phyloP scores from a whole-genome alignment of 495 filamentous ascomycete genomes.

The Thermothielavioides terrestris region DNA sequence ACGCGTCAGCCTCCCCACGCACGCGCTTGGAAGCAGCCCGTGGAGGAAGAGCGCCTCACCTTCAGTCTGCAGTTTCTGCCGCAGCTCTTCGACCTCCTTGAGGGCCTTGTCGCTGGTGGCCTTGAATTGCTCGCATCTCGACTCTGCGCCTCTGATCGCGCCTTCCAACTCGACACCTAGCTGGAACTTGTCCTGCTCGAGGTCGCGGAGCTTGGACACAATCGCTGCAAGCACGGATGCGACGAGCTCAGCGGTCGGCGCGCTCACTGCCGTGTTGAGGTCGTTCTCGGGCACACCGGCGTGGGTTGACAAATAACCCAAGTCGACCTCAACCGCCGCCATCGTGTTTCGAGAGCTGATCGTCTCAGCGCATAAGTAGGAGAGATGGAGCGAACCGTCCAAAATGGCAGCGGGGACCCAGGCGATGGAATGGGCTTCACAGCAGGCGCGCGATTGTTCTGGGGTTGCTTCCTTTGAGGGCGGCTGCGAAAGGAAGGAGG shows the following conservation, averaged over 20 bases:
- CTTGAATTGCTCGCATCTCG: slow-evolving; percentile 71
- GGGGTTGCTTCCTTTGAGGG: slow-evolving; percentile 6
- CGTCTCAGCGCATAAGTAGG: slow-evolving; percentile 13
- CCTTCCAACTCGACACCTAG: slow-evolving; percentile 90
- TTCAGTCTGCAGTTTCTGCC: slow-evolving; percentile 70
- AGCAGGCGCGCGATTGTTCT: slow-evolving; percentile 4
- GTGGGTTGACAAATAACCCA: slow-evolving; percentile 66
- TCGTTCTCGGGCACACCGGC: slow-evolving; percentile 62
- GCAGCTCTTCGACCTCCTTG: slow-evolving; percentile 67
- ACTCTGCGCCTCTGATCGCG: slow-evolving; percentile 69
- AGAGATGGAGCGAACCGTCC: background rate
- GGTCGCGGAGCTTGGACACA: slow-evolving; percentile 65
- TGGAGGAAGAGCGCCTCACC: slow-evolving; percentile 45
- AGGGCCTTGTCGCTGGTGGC: slow-evolving; percentile 69
- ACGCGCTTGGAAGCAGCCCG: too few species aligned
- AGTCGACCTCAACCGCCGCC: slow-evolving; percentile 67
- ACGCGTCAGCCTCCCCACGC: slow-evolving; percentile 4
- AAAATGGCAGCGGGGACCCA: background rate
- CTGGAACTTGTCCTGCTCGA: slow-evolving; percentile 78
- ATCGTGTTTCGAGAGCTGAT: slow-evolving; percentile 44
- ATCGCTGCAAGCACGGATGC: slow-evolving; percentile 58
- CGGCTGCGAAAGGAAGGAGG: background rate
- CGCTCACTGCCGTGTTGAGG: slow-evolving; percentile 54
- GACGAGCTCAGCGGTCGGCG: slow-evolving; percentile 72
- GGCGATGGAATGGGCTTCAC: background rate